Percentiles rank a stretch among this genome's conserved stretches.
phyloP scores from a whole-genome alignment of 768 basidiomycete species.

The Serendipita vermifera region DNA sequence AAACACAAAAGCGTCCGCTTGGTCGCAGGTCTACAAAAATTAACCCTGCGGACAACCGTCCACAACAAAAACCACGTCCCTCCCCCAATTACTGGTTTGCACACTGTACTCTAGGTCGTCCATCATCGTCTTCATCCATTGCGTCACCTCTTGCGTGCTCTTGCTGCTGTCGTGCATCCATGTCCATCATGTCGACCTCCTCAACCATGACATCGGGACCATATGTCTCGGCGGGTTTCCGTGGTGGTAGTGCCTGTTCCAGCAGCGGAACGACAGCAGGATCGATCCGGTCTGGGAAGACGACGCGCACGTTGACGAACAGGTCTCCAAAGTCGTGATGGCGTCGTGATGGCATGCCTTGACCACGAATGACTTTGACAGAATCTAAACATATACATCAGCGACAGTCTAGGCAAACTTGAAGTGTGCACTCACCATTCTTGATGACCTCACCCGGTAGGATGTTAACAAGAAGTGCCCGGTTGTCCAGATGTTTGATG shows the following conservation, averaged over 20 bases:
- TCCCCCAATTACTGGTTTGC: slow-evolving; percentile 54
- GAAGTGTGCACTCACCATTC: slow-evolving; percentile 50
- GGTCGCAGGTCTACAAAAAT: too few species aligned
- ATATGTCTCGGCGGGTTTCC: slow-evolving; percentile 52
- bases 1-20: too few species aligned
- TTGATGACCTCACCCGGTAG: slow-evolving; percentile 85
- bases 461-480: slow-evolving; percentile 69
- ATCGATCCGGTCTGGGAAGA: slow-evolving; percentile 77
- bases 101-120: slow-evolving; percentile 89
- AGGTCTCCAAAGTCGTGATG: slow-evolving; percentile 96
- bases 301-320: slow-evolving; percentile 72
- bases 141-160: slow-evolving; percentile 37
- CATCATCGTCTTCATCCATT: slow-evolving; percentile 79
- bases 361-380: slow-evolving; percentile 72
- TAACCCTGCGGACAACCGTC: too few species aligned
- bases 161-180: slow-evolving; percentile 50
- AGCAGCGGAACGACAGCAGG: slow-evolving; percentile 53
- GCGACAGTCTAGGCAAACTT: neutral
- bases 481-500: slow-evolving; percentile 89
- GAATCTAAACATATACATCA: slow-evolving; percentile 10
- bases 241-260: slow-evolving; percentile 74
- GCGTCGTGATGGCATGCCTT: slow-evolving; percentile 97
- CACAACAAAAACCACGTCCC: neutral
- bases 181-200: slow-evolving; percentile 72
- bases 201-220: slow-evolving; percentile 59